Evolutionary conservation across 768 basidiomycete species (phyloP), one percentile per base, ranked within the genome.

Genomic region (Termitomyces sp.): DNA sequence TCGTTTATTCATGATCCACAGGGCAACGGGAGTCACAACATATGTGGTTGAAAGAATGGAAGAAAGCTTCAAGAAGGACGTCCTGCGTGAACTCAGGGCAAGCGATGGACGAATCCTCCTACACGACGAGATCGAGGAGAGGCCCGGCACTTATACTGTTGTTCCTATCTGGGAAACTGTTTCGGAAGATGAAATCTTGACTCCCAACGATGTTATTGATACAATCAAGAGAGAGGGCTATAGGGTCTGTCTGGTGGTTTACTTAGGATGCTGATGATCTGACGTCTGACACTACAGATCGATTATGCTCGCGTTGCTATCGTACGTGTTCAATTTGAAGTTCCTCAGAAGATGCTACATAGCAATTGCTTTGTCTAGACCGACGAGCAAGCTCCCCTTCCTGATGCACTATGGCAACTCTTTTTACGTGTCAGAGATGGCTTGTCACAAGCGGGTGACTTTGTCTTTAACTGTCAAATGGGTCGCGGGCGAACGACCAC

Each of bases 381-480:
- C 8, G 96, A 98, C 65, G 96, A 99, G 68, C 95, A 96, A 74
- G 93, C 95, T 0, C 96, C 96, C 0, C 78, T 98, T 18, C 97
- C 97, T 0, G 89, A 79, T 43, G 92, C 93, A 5, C 81, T 98
- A 20, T 84, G 80, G 22, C 86, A 89, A 54, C 77, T 99, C 43
- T 75, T 96, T 28, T 82, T 85, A 26, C 84, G 94, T 35, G 81
- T 98, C 5, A 79, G 80, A 68, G 66, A 78, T 58, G 78, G 80
- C 55, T 61, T 86, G 46, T 71, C 79, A 1, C 75, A 79, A 30
- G 82, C 85, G 1, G 88, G 85, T 4, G 92, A 92, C 63, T 89
- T 94, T 63, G 74, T 93, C 47, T 98, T 97, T 76, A 98, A 98
- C 64, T 99, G 97, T 71, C 97, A 98, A 71, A 96, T 98, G 94